Base-by-base conservation (phyloP, 257 asterid genomes). In the Solanum chiquidenum region DNA sequence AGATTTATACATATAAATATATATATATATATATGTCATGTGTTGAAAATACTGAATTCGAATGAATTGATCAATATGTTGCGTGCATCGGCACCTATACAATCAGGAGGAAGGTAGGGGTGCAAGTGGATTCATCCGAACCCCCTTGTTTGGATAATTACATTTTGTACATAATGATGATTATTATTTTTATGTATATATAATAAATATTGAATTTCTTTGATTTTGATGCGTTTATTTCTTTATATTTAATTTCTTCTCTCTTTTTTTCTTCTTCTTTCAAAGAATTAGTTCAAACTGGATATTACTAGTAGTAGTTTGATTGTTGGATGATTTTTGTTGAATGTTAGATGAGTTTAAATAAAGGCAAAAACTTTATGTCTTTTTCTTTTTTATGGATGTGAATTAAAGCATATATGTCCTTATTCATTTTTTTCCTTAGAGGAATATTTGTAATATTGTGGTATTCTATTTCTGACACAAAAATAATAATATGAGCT, bases 301-400 rank as follows among this genome's bases (percentile, higher is more conserved):
- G 37, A 62, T 35, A 35, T 25, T 10, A 20, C 21, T 58, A 23
- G 87, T 84, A 12, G 49, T 80, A 84, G 86, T 88, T 89, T 87
- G 89, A 88, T 91, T 74, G 90, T 89, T 88, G 88, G 91, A 75
- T 90, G 84, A 75, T 83, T 87, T 29, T 66, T 64, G 38, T 92
- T 91, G 93, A 90, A 92, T 89, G 91, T 88, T 90, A 89, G 93
- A 85, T 86, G 42, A 38, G 58, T 13, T 23, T 76, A 76, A 46
- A 46, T 12, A 37, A 76, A 89, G 83, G 76, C 77, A 75, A 91
- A 35, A 35, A 35, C 91, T 91, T 90, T 90, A 76, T 86, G 86
- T 83, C 90, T 88, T 90, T 68, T 86, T 84, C 72, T 12, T 84
- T 60, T 34, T n/a, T 76, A 44, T 84, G 86, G 91, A 88, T 86